Evolutionary conservation across 2,329 filamentous ascomycete genomes (phyloP).

Genomic region (Trichoderma pleuroti): DNA sequence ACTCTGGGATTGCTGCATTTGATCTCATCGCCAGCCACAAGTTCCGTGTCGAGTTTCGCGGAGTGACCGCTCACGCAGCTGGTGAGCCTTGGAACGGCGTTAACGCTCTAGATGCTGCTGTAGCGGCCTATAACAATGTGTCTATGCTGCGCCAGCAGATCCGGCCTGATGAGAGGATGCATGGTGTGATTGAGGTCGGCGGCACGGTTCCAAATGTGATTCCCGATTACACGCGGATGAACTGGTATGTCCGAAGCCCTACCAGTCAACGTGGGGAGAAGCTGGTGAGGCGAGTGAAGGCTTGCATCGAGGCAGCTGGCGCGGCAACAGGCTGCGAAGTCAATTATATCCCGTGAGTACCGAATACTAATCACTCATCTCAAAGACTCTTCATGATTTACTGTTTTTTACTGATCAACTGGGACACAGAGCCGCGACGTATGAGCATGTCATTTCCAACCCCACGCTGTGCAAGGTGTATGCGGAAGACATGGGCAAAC

Average conservation of each 20-base stretch:
- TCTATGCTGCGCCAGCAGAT: slow-evolving; percentile 39
- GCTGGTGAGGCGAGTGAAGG: slow-evolving; percentile 32
- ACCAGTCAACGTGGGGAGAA: slow-evolving; percentile 30
- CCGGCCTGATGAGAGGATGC: slow-evolving; percentile 35
- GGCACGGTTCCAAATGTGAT: slow-evolving; percentile 40
- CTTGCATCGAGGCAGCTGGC: slow-evolving; percentile 37
- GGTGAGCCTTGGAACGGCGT: slow-evolving; percentile 36
- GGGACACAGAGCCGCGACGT: slow-evolving; percentile 33
- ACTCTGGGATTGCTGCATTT: slow-evolving; percentile 28
- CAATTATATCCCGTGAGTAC: slow-evolving; percentile 35
- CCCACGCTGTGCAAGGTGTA: slow-evolving; percentile 43
- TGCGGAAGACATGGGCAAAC: slow-evolving; percentile 40
- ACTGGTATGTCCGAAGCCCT: slow-evolving; percentile 38
- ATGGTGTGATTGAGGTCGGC: slow-evolving; percentile 37
- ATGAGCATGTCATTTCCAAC: slow-evolving; percentile 46
- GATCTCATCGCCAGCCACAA: slow-evolving; percentile 34
- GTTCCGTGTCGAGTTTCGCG: slow-evolving; percentile 33
- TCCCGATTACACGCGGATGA: slow-evolving; percentile 37
- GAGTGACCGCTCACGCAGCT: slow-evolving; percentile 35
- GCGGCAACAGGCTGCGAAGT: slow-evolving; percentile 35
- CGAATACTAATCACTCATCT: neutral
- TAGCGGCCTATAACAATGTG: slow-evolving; percentile 35
- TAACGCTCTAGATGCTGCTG: slow-evolving; percentile 39
- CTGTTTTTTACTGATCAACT: neutral
- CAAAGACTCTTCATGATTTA: neutral